Evolutionary conservation across 192 early-diverging fungal genomes (phyloP).

Genomic region (Entophlyctis luteolus): DNA sequence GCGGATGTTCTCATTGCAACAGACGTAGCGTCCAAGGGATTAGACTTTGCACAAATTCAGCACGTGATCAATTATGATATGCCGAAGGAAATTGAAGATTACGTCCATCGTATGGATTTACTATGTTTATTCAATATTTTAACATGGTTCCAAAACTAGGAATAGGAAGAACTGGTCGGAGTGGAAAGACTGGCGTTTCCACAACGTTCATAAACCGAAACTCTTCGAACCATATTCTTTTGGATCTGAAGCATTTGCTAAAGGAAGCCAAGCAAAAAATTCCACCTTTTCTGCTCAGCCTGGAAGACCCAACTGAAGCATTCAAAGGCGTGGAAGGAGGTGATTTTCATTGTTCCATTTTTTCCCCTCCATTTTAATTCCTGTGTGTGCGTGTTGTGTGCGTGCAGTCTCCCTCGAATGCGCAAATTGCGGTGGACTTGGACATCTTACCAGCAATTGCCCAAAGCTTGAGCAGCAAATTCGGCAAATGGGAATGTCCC

Average conservation of each 20-base stretch:
- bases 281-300: slow-evolving; percentile 75
- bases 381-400: slow-evolving; percentile 12
- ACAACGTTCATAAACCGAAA: slow-evolving; percentile 94
- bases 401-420: slow-evolving; percentile 65
- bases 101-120: slow-evolving; percentile 52
- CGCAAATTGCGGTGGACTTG: slow-evolving; percentile 90
- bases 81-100: slow-evolving; percentile 99
- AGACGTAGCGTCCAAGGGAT: slow-evolving; percentile 92
- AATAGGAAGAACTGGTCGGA: slow-evolving; percentile 95
- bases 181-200: slow-evolving; percentile 91
- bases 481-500: slow-evolving; percentile 16
- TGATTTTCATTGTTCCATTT: background rate
- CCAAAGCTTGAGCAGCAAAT: slow-evolving; percentile 54
- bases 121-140: slow-evolving; percentile 7
- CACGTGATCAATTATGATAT: slow-evolving; percentile 99
- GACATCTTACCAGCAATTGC: slow-evolving; percentile 85
- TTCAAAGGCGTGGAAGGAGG: slow-evolving; percentile 62
- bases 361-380: slow-evolving; percentile 5
- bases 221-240: slow-evolving; percentile 86
- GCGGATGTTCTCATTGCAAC: slow-evolving; percentile 97
- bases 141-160: slow-evolving; percentile 57
- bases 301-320: slow-evolving; percentile 87
- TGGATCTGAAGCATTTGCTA: slow-evolving; percentile 91
- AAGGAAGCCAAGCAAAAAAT: slow-evolving; percentile 89
- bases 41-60: slow-evolving; percentile 93